Conservation (phyloP, 2,329 filamentous ascomycete genomes). For the Pyrenochaeta sp. region DNA sequence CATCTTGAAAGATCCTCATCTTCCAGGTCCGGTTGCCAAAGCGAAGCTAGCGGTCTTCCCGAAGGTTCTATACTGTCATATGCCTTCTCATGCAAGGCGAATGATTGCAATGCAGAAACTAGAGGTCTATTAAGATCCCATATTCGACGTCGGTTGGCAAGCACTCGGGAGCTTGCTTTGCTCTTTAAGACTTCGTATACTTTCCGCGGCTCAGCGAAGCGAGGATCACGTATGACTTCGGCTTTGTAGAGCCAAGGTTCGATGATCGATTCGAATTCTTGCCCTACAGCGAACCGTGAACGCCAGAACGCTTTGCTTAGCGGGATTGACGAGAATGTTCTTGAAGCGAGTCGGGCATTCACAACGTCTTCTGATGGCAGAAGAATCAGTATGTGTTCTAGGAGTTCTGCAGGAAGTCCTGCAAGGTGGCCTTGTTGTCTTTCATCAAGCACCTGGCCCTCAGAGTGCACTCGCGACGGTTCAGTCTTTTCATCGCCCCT, state of each 20-base stretch:
- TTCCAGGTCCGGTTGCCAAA: constrained; percentile 6
- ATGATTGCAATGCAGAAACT: background rate
- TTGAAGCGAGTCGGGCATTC: background rate
- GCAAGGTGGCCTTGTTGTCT: too few species aligned
- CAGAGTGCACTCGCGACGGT: too few species aligned
- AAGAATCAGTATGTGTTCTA: background rate
- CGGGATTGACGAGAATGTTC: background rate
- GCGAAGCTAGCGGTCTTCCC: constrained; percentile 4
- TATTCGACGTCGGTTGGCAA: background rate
- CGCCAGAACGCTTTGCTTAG: constrained; percentile 13
- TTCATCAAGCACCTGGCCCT: too few species aligned
- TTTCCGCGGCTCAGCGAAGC: background rate
- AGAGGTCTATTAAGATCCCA: background rate
- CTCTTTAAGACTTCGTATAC: background rate
- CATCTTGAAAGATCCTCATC: constrained; percentile 4
- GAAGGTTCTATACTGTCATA: constrained; percentile 6
- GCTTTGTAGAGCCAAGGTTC: constrained; percentile 12
- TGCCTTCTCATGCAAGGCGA: background rate
- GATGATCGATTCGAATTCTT: constrained; percentile 1
- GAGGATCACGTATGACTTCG: background rate
- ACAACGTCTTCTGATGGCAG: background rate
- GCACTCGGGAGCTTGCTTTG: background rate
- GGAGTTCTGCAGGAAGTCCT: background rate
- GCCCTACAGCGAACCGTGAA: constrained; percentile 7
- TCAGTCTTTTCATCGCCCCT: too few species aligned